These are phyloP conservation scores for Venturia effusa DNA, from an alignment of 2,329 filamentous ascomycete species.

Conservation along the genomic window DNA sequence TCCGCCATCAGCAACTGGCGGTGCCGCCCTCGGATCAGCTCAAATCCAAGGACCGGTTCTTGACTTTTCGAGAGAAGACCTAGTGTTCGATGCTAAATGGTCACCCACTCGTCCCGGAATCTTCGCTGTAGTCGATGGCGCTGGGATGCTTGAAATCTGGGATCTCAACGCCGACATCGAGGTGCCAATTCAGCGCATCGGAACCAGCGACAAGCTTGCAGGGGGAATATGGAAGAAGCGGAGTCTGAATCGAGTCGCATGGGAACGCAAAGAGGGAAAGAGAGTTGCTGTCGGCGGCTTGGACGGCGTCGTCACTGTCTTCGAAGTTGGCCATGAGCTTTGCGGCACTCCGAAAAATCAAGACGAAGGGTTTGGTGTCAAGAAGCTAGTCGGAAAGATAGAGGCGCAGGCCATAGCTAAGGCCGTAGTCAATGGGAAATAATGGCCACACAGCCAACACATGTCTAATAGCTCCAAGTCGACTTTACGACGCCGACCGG, in stretches of 20 bases:
- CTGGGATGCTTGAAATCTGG: constrained; percentile 87
- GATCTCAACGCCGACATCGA: constrained; percentile 88
- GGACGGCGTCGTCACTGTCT: constrained; percentile 81
- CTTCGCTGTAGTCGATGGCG: constrained; percentile 89
- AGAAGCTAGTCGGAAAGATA: constrained; percentile 58
- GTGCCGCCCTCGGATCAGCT: constrained; percentile 27
- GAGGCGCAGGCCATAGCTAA: constrained; percentile 9
- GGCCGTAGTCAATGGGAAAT: constrained; percentile 5
- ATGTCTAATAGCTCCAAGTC: not conserved
- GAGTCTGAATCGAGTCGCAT: constrained; percentile 87
- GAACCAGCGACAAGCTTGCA: constrained; percentile 37
- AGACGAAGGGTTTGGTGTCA: constrained; percentile 90
- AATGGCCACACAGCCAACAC: not conserved
- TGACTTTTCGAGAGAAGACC: constrained; percentile 86
- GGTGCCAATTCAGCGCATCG: constrained; percentile 74
- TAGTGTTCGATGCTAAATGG: constrained; percentile 95
- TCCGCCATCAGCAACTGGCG: constrained; percentile 57
- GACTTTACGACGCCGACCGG: not conserved
- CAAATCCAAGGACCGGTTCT: constrained; percentile 51
- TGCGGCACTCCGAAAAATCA: constrained; percentile 76
- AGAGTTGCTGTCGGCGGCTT: constrained; percentile 83
- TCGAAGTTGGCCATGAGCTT: constrained; percentile 75
- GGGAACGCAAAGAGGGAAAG: constrained; percentile 84
- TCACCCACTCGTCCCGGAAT: constrained; percentile 88
- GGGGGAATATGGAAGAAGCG: constrained; percentile 52